phyloP scores from a whole-genome alignment of 495 filamentous ascomycete genomes.

The Geopyxis carbonaria region DNA sequence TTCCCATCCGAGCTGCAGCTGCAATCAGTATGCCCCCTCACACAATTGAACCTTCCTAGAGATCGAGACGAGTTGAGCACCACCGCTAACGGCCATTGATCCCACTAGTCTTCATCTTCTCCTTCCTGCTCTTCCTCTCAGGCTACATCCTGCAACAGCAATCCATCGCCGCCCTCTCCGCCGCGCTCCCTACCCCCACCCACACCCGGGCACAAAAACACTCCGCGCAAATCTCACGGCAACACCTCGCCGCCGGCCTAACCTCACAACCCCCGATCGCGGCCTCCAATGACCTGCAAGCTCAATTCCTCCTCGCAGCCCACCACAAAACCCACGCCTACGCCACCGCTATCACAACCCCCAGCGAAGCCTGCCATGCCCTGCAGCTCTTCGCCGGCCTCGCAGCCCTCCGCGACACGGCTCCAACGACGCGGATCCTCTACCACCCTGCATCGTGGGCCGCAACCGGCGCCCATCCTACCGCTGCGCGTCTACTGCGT shows the following conservation, averaged over 20 bases:
- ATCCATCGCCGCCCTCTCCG: conserved; percentile 45
- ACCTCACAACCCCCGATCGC: too few relatives aligned
- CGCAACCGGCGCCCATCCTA: not conserved
- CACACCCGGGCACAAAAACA: conserved; percentile 11
- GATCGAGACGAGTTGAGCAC: too few relatives aligned
- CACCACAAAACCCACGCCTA: not conserved
- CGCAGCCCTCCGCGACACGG: conserved; percentile 30
- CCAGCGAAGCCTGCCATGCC: conserved; percentile 5
- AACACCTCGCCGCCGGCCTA: not conserved
- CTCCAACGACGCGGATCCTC: conserved; percentile 26
- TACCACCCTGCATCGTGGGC: not conserved
- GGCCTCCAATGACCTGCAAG: too few relatives aligned
- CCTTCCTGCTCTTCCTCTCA: conserved; percentile 47
- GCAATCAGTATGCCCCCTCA: not conserved
- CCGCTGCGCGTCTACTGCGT: conserved; percentile 7
- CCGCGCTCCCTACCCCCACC: conserved; percentile 23
- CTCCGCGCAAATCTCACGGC: conserved; percentile 2
- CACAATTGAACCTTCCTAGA: too few relatives aligned
- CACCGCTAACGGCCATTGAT: conserved; percentile 4
- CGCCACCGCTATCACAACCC: conserved; percentile 2
- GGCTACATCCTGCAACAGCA: conserved; percentile 56
- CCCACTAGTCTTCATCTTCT: conserved; percentile 37
- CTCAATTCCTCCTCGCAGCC: not conserved
- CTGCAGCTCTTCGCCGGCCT: conserved; percentile 43
- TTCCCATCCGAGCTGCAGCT: not conserved